Evolutionary conservation across 176 grass and related monocot species (phyloP).

Genomic region (Raddia distichophylla): DNA sequence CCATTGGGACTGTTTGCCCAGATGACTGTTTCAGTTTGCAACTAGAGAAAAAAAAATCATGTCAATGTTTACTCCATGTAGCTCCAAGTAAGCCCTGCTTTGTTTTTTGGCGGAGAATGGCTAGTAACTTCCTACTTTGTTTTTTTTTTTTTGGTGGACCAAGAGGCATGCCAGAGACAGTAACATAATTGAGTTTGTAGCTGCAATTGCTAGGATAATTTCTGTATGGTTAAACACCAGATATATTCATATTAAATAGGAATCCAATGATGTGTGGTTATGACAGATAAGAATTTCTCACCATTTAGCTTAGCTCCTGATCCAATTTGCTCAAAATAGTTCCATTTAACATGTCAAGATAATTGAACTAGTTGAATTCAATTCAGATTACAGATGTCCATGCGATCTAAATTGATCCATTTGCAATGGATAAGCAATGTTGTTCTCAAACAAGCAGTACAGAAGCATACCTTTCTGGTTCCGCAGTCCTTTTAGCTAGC

Average conservation of each 20-base stretch:
- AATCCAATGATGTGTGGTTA: neutral
- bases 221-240: neutral
- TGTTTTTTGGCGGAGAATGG: neutral
- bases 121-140: neutral
- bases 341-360: neutral
- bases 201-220: neutral
- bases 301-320: neutral
- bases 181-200: neutral
- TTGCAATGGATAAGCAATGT: neutral
- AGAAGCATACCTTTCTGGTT: constrained; percentile 67
- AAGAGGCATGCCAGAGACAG: neutral
- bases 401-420: neutral
- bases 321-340: neutral
- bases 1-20: neutral
- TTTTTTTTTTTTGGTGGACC: neutral
- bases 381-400: neutral
- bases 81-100: neutral
- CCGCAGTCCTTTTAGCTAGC: constrained; percentile 83
- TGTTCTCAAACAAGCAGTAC: neutral
- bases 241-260: neutral
- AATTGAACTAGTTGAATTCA: neutral
- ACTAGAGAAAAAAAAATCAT: neutral
- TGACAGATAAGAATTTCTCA: neutral
- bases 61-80: neutral
- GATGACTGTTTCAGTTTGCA: neutral